These are phyloP conservation scores for Shiraia sp. DNA, from an alignment of 2,329 filamentous ascomycete species.

Conservation along the genomic window DNA sequence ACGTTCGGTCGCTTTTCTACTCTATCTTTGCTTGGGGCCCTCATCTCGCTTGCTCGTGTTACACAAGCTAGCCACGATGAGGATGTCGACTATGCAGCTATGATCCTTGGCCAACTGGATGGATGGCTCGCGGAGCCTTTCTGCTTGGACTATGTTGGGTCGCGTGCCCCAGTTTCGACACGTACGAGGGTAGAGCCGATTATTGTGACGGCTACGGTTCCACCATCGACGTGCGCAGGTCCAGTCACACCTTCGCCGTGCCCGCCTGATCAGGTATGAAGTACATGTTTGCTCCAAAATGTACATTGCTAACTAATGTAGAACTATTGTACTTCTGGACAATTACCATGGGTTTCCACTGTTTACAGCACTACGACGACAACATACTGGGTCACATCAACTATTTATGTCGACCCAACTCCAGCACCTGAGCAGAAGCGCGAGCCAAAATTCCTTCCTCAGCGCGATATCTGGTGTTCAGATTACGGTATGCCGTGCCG, in stretches of 20 bases:
- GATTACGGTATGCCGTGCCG: slow-evolving; percentile 16
- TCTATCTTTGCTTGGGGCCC: background rate
- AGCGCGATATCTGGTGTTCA: slow-evolving; percentile 11
- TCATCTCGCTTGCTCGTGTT: background rate
- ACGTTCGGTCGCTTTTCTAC: background rate
- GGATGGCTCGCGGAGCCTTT: slow-evolving; percentile 1
- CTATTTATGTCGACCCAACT: slow-evolving; percentile 1
- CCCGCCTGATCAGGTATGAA: background rate
- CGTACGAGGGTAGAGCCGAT: background rate
- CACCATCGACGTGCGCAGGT: no score
- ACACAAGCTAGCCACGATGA: slow-evolving; percentile 1
- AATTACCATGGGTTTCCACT: background rate
- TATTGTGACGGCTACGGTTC: no score
- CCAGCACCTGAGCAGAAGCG: background rate
- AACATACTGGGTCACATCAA: slow-evolving; percentile 3
- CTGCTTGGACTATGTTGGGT: background rate
- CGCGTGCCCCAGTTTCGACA: background rate
- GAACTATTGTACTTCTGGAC: background rate
- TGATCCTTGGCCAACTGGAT: slow-evolving; percentile 1
- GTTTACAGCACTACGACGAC: slow-evolving; percentile 3
- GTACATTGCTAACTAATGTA: background rate
- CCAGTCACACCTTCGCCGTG: background rate
- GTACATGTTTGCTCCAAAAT: no score
- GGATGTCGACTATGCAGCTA: background rate
- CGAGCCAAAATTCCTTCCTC: background rate